Evolutionary conservation across 2,329 filamentous ascomycete species (phyloP).

Genomic region (Ascochyta lentis): DNA sequence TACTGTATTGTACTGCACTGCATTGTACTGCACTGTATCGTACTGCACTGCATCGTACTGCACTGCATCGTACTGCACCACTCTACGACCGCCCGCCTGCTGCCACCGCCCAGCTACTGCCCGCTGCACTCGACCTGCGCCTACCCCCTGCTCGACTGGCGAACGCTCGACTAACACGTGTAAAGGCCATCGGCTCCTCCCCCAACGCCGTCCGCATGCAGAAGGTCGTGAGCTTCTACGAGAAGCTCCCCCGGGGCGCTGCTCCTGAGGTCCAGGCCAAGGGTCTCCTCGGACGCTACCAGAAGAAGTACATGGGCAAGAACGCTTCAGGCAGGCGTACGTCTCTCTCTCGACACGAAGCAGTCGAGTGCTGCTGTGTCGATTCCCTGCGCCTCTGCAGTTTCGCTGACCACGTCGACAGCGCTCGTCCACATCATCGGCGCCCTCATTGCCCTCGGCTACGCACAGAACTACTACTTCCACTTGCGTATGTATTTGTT

Average conservation of each 20-base stretch:
- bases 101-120: no score
- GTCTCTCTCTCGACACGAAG: conserved; percentile 49
- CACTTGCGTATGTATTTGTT: conserved; percentile 80
- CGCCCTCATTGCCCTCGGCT: conserved; percentile 80
- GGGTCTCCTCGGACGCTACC: conserved; percentile 87
- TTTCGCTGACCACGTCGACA: conserved; percentile 51
- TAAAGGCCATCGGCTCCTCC: conserved; percentile 88
- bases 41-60: no score
- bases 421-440: conserved; percentile 88
- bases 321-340: conserved; percentile 87
- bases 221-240: conserved; percentile 97
- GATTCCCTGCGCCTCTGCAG: background rate
- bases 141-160: background rate
- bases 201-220: conserved; percentile 98
- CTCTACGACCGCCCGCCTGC: background rate
- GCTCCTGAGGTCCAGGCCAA: conserved; percentile 83
- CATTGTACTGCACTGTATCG: no score
- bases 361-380: background rate
- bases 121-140: conserved; percentile 1
- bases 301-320: conserved; percentile 89
- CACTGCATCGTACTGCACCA: background rate
- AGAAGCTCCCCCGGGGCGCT: conserved; percentile 92
- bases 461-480: conserved; percentile 99
- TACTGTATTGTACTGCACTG: no score
- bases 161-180: conserved; percentile 27